Evolutionary conservation across 1,284 basidiomycete genomes (phyloP), one percentile per base, ranked within the genome.

Genomic region (Amylostereum areolatum): DNA sequence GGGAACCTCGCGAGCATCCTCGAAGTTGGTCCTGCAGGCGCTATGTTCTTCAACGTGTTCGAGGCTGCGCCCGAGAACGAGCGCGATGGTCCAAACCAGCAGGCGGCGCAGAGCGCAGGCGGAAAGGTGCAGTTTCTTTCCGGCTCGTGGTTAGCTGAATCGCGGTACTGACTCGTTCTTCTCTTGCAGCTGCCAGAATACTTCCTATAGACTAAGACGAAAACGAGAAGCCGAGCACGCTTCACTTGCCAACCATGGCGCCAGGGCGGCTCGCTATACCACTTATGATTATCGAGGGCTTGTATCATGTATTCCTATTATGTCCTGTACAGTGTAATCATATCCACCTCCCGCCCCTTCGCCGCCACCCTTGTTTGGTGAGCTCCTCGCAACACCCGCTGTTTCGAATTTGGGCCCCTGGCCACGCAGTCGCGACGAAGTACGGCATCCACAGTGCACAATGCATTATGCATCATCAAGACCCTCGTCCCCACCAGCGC

Each of bases 1-100:
- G 97, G 97, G 32, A 99, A 99, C 68, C 90, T 91, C 57, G 97
- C 97, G 10, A 92, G 89, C 59, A 97, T 99, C 57, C 73, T 99
- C 47, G 96, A 99, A 71, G 92, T 99, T 27, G 91, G 92, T 0
- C 96, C 96, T 1, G 91, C 85, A 30, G 92, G 88, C 41, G 71
- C 71, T 27, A 91, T 92, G 77, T 94, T 90, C 69, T 99, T 99
- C 68, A 99, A 99, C 60, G 97, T 98, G 32, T 97, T 99, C 63
- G 92, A 97, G 59, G 97, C 97, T 3, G 97, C 97, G 4, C 97
- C 97, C 7, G 97, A 99, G 68, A 99, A 99, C 65, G 96, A 97
- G 58, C 70, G 85, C 47, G 88, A 91, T 62, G 88, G 88, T 1
- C 89, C 89, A 1, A 80, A 63, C 54, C 85, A 91, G 48, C 87